phyloP scores from a whole-genome alignment of 192 early-diverging fungal species.

The Coemansia sp. region DNA sequence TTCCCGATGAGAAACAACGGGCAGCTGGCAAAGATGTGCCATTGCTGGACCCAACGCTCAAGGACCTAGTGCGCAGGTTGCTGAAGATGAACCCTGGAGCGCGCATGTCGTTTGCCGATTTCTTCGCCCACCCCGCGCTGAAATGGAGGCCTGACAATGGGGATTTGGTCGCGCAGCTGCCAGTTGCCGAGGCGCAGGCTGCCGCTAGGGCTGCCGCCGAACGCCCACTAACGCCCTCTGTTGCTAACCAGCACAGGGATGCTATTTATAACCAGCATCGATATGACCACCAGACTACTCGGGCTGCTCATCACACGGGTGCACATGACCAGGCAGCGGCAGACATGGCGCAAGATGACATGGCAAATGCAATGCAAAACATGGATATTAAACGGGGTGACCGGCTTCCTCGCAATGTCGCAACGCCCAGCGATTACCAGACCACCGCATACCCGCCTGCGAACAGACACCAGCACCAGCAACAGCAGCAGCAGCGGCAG shows the following conservation, averaged over 20 bases:
- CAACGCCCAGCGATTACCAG: too few species aligned
- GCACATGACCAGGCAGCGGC: conserved; percentile 4
- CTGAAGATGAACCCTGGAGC: conserved; percentile 84
- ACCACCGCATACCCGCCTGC: background rate
- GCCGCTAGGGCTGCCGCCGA: background rate
- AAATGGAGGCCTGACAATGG: conserved; percentile 2
- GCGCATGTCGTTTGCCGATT: conserved; percentile 90
- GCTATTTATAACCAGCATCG: conserved; percentile 22
- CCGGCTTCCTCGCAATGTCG: too few species aligned
- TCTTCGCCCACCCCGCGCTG: conserved; percentile 82
- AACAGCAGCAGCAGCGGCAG: too few species aligned
- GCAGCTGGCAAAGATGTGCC: background rate
- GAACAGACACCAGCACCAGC: background rate
- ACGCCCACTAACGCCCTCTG: background rate
- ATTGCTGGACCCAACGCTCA: conserved; percentile 31
- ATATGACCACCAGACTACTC: conserved; percentile 5
- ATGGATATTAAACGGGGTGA: conserved; percentile 9
- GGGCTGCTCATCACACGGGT: too few species aligned
- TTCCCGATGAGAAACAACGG: conserved; percentile 66
- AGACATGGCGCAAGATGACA: too few species aligned
- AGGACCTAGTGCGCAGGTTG: conserved; percentile 70
- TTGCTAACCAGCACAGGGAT: background rate
- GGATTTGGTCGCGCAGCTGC: background rate
- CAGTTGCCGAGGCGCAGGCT: background rate
- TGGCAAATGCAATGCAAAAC: conserved; percentile 9